Conservation (phyloP, 257 asterid species). For the Cinchona pubescens region DNA sequence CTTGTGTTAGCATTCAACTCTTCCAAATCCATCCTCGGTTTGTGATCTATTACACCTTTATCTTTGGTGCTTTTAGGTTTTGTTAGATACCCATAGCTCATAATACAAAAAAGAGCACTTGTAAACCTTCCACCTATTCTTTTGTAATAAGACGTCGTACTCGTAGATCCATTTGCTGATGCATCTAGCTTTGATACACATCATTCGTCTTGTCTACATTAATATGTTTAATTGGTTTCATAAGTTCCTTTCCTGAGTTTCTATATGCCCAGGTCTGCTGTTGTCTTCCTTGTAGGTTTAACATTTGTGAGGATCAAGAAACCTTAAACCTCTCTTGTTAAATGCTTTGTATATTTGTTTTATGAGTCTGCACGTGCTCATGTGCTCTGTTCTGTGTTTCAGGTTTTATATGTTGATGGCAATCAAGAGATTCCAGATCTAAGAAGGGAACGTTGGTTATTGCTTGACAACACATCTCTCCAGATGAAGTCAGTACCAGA, state of each 20-base stretch:
- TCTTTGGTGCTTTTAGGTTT: neutral
- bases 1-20: neutral
- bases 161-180: neutral
- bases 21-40: constrained; percentile 1
- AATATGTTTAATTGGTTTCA: neutral
- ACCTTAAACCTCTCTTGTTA: neutral
- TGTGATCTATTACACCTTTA: neutral
- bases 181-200: neutral
- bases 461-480: constrained; percentile 24
- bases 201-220: neutral
- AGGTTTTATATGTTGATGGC: constrained; percentile 48
- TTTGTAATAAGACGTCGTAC: neutral
- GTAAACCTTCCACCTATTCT: neutral
- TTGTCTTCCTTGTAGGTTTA: neutral
- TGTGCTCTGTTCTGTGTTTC: constrained; percentile 5
- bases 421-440: constrained; percentile 39
- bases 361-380: neutral
- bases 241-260: neutral
- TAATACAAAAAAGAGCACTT: neutral
- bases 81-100: neutral
- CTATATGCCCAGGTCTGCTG: neutral
- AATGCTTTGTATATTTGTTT: neutral
- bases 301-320: neutral
- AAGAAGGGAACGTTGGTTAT: constrained; percentile 30
- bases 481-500: constrained; percentile 13